These are phyloP conservation scores for Kurtzmaniella quercitrusa DNA, from an alignment of 1,139 yeast species.

Conservation along the genomic window DNA sequence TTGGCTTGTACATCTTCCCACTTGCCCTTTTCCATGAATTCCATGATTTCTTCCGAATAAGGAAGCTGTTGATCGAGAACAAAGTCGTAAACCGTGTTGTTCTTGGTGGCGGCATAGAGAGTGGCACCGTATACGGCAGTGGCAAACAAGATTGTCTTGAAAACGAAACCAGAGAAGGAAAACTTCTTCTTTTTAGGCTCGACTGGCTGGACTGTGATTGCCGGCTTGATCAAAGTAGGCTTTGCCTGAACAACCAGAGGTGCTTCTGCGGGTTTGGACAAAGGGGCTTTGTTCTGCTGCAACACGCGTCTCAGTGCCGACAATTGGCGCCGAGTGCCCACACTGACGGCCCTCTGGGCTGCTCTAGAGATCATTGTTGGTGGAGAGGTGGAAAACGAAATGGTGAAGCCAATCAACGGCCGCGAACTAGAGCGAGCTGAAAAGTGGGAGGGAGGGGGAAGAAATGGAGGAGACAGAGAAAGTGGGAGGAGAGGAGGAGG, in stretches of 20 bases:
- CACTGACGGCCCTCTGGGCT: not conserved
- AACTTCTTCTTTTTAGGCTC: constrained; percentile 22
- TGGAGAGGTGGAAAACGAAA: not conserved
- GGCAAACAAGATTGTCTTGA: constrained; percentile 27
- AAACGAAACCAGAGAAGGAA: constrained; percentile 29
- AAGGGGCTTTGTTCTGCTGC: not conserved
- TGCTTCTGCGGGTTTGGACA: not conserved
- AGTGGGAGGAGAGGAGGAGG: not conserved
- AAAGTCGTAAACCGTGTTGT: constrained; percentile 43
- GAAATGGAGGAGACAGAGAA: not conserved
- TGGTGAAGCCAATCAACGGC: constrained; percentile 1
- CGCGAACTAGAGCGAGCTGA: not conserved
- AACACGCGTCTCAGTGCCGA: not conserved
- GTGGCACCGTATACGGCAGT: constrained; percentile 36
- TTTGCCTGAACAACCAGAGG: constrained; percentile 1
- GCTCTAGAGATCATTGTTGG: constrained; percentile 2
- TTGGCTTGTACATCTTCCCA: constrained; percentile 27
- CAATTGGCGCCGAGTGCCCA: not conserved
- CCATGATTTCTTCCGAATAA: constrained; percentile 40
- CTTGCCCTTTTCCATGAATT: constrained; percentile 36
- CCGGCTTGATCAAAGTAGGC: not conserved
- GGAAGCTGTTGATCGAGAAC: constrained; percentile 44
- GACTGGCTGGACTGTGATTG: constrained; percentile 3
- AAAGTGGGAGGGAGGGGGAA: not conserved
- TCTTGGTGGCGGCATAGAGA: constrained; percentile 41